phyloP scores from a whole-genome alignment of 345 rosid species.

The Gossypium australe region DNA sequence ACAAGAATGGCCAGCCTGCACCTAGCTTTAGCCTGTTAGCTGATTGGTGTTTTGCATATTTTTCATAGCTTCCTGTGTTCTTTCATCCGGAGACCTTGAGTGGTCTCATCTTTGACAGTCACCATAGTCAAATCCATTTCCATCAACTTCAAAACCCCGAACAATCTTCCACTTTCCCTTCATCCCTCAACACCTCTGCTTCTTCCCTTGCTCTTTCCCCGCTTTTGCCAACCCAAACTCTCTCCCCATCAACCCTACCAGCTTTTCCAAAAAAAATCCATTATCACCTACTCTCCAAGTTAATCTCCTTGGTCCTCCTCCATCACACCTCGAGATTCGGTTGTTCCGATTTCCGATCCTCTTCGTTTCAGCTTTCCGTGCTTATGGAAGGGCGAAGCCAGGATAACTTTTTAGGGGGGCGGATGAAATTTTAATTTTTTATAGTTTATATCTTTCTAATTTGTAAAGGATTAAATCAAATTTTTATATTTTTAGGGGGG shows the following conservation, averaged over 20 bases:
- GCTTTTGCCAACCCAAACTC: constrained; percentile 75
- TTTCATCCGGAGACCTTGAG: no score
- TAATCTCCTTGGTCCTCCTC: constrained; percentile 67
- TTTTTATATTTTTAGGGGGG: no score
- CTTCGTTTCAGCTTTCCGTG: constrained; percentile 53
- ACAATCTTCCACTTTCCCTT: constrained; percentile 76
- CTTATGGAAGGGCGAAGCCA: no score
- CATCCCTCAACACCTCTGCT: constrained; percentile 73
- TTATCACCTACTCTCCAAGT: constrained; percentile 59
- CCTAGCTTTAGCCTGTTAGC: no score
- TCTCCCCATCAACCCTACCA: constrained; percentile 60
- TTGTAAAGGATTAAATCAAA: no score
- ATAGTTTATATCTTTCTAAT: no score
- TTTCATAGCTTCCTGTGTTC: no score
- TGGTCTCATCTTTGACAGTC: constrained; percentile 38
- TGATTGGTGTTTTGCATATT: no score
- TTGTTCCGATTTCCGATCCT: constrained; percentile 53
- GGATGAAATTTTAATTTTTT: no score
- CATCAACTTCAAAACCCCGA: constrained; percentile 77
- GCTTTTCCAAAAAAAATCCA: constrained; percentile 65
- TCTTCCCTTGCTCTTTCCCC: constrained; percentile 87
- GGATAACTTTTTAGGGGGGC: no score
- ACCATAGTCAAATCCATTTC: constrained; percentile 98
- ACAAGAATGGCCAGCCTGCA: no score
- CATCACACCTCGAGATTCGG: constrained; percentile 80